phyloP scores from a whole-genome alignment of 2,329 filamentous ascomycete genomes.

The Aspergillus sp. region DNA sequence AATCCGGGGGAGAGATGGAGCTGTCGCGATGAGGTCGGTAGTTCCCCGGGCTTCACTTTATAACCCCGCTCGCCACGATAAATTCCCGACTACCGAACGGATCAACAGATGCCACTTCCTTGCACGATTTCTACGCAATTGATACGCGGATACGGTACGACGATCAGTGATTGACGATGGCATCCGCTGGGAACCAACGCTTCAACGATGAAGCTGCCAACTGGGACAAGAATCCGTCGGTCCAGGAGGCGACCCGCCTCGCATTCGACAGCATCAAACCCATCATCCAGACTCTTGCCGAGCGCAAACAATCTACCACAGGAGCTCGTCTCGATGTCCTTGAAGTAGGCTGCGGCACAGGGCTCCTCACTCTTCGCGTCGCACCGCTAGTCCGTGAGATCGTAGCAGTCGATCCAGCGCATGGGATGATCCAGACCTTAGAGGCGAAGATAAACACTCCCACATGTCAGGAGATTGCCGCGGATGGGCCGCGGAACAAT shows the following conservation, averaged over 20 bases:
- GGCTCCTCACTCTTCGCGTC: conserved; percentile 52
- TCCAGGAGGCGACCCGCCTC: conserved; percentile 46
- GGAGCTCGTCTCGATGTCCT: conserved; percentile 45
- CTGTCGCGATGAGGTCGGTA: neutral
- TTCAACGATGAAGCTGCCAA: conserved; percentile 57
- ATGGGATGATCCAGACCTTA: conserved; percentile 57
- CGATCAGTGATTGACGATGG: neutral
- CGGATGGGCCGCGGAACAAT: conserved; percentile 38
- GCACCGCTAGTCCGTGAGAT: conserved; percentile 50
- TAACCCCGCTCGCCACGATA: neutral
- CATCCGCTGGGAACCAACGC: conserved; percentile 36
- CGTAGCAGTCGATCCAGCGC: conserved; percentile 55
- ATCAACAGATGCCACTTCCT: neutral
- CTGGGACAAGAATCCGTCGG: conserved; percentile 56
- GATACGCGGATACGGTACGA: neutral
- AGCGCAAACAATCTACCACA: conserved; percentile 15
- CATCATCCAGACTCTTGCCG: conserved; percentile 17
- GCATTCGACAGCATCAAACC: conserved; percentile 49
- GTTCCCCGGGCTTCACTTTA: neutral
- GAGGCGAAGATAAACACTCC: conserved; percentile 22
- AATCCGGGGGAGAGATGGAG: neutral
- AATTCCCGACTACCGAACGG: neutral
- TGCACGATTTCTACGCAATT: neutral
- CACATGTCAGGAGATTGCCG: neutral
- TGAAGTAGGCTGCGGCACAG: conserved; percentile 59